Evolutionary conservation across 1,284 basidiomycete species (phyloP).

Genomic region (Sanguinoderma infundibulare): DNA sequence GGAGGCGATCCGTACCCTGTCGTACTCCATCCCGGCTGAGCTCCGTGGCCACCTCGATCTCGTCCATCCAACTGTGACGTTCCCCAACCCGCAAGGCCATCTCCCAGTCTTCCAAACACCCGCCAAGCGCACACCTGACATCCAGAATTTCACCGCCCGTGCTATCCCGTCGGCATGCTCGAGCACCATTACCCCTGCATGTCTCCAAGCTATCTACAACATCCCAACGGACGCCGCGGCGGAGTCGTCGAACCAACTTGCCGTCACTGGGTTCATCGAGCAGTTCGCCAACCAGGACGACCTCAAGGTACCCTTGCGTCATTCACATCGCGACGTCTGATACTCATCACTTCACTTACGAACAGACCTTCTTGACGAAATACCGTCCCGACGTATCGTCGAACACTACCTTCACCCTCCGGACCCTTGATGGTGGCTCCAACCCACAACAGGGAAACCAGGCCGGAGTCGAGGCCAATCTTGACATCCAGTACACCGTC

Average conservation of each 20-base stretch:
- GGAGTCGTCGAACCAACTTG: constrained; percentile 50
- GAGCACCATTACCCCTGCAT: constrained; percentile 54
- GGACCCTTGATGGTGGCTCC: constrained; percentile 56
- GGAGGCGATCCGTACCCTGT: constrained; percentile 41
- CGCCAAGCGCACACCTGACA: not conserved
- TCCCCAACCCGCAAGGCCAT: constrained; percentile 25
- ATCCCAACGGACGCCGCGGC: constrained; percentile 47
- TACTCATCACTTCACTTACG: not conserved
- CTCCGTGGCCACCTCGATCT: constrained; percentile 43
- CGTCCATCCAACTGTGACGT: constrained; percentile 45
- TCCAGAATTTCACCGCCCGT: constrained; percentile 19
- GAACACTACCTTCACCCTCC: constrained; percentile 33
- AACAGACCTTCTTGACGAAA: constrained; percentile 29
- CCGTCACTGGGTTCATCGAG: constrained; percentile 58
- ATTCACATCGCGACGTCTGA: not conserved
- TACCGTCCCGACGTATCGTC: constrained; percentile 39
- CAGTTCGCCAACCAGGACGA: constrained; percentile 56
- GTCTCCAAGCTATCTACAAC: constrained; percentile 57
- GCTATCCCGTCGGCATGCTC: constrained; percentile 39
- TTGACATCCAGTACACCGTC: constrained; percentile 68
- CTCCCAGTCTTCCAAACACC: constrained; percentile 25
- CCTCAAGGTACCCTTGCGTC: constrained; percentile 38
- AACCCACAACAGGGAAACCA: constrained; percentile 38
- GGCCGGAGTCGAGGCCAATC: constrained; percentile 54
- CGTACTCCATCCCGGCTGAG: constrained; percentile 45